Evolutionary conservation across 805 yeast species (phyloP).

Genomic region (Zygoascus ofunaensis): DNA sequence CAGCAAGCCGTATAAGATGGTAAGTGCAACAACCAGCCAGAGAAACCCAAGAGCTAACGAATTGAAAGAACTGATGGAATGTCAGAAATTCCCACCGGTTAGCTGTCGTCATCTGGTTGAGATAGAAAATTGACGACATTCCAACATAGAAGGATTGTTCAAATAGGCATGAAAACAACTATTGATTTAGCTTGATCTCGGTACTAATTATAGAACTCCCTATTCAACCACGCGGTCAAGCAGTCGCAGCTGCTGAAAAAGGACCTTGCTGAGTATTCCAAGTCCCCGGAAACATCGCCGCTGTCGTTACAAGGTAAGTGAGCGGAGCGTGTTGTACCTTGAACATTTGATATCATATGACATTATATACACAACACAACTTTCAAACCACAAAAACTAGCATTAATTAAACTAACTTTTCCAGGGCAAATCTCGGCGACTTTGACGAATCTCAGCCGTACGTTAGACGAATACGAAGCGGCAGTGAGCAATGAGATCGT

Average conservation of each 20-base stretch:
- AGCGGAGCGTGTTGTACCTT: background rate
- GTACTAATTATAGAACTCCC: conserved; percentile 80
- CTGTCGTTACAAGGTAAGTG: conserved; percentile 56
- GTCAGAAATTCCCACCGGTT: too few relatives aligned
- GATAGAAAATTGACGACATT: too few relatives aligned
- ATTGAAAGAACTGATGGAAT: too few relatives aligned
- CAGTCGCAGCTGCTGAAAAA: conserved; percentile 65
- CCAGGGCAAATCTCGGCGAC: conserved; percentile 67
- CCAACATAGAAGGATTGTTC: too few relatives aligned
- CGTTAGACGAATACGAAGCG: conserved; percentile 58
- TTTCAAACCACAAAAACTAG: too few relatives aligned
- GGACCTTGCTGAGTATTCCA: conserved; percentile 53
- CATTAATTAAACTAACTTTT: background rate
- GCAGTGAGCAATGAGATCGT: conserved; percentile 51
- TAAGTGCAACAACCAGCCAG: too few relatives aligned
- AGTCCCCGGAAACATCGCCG: conserved; percentile 59
- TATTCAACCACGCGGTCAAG: conserved; percentile 82
- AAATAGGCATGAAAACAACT: too few relatives aligned
- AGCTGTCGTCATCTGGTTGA: too few relatives aligned
- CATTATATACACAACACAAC: too few relatives aligned
- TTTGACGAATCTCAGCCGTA: conserved; percentile 61
- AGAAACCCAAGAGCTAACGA: too few relatives aligned
- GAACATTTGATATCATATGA: background rate
- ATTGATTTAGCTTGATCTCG: too few relatives aligned
- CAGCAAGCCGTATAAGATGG: too few relatives aligned